These are phyloP conservation scores for Pichia membranifaciens DNA, from an alignment of 805 yeast genomes.

Conservation along the genomic window DNA sequence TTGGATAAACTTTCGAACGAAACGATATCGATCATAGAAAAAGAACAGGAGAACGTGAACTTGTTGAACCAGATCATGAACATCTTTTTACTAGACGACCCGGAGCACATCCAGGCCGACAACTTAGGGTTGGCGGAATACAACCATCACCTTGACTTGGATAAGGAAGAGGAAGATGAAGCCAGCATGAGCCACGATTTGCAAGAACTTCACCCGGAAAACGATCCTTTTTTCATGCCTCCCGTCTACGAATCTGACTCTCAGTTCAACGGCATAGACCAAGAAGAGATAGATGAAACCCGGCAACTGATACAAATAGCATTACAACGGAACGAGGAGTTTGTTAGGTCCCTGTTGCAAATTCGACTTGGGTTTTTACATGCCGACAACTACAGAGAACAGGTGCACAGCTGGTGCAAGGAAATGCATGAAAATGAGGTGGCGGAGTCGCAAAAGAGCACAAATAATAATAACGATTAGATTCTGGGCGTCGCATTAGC, in stretches of 20 bases:
- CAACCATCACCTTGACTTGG: conserved; percentile 52
- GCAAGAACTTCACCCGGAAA: conserved; percentile 15
- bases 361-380: conserved; percentile 71
- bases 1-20: conserved; percentile 60
- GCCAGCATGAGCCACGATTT: conserved; percentile 14
- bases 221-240: conserved; percentile 61
- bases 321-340: conserved; percentile 80
- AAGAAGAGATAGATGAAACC: conserved; percentile 59
- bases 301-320: conserved; percentile 73
- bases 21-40: conserved; percentile 70
- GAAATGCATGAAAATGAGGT: conserved; percentile 63
- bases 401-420: conserved; percentile 74
- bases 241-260: conserved; percentile 47
- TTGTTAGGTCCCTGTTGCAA: conserved; percentile 67
- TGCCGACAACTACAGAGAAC: conserved; percentile 68
- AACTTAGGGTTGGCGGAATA: conserved; percentile 62
- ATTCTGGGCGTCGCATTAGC: background rate
- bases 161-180: conserved; percentile 12
- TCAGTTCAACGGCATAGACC: conserved; percentile 41
- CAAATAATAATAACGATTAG: background rate
- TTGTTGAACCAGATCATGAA: conserved; percentile 66
- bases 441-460: background rate
- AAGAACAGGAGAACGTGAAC: conserved; percentile 74
- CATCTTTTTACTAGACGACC: conserved; percentile 83
- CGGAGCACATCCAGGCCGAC: conserved; percentile 57